phyloP scores from a whole-genome alignment of 495 filamentous ascomycete species.

The Diplogelasinospora grovesii region DNA sequence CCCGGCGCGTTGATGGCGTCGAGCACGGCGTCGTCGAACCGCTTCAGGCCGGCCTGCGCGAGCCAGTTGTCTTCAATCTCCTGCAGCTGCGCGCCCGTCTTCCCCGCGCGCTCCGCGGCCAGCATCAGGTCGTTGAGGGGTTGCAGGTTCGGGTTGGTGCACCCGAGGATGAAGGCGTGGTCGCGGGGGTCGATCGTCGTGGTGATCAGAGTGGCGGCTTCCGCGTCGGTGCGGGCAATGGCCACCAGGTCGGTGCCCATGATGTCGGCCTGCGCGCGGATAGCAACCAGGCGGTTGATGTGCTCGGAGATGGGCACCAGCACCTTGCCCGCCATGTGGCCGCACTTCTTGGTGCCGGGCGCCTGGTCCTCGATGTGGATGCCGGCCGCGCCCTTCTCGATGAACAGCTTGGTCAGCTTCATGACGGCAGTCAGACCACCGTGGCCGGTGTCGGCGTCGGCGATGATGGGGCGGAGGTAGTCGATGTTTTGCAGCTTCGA shows the following conservation, averaged over 20 bases:
- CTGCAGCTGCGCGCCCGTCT: constrained; percentile 74
- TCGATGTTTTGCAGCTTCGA: constrained; percentile 74
- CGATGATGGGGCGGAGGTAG: constrained; percentile 92
- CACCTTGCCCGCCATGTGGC: constrained; percentile 99
- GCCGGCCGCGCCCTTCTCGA: constrained; percentile 94
- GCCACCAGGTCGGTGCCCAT: constrained; percentile 89
- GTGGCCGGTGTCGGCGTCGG: constrained; percentile 96
- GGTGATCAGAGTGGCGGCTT: constrained; percentile 95
- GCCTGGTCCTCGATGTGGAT: constrained; percentile 99
- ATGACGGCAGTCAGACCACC: constrained; percentile 95
- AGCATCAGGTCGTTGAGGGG: constrained; percentile 89
- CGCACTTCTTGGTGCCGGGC: constrained; percentile 98
- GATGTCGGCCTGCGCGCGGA: constrained; percentile 95
- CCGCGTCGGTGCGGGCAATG: constrained; percentile 91
- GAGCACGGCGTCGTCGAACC: constrained; percentile 83
- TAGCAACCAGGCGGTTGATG: constrained; percentile 95
- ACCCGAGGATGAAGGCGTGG: constrained; percentile 85
- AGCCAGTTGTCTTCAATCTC: constrained; percentile 89
- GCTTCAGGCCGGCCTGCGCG: constrained; percentile 74
- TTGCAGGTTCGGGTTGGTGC: constrained; percentile 77
- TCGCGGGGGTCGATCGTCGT: constrained; percentile 93
- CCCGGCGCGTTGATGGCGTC: constrained; percentile 72
- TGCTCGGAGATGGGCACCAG: constrained; percentile 96
- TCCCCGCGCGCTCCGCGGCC: constrained; percentile 74
- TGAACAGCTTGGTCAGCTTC: constrained; percentile 97